phyloP scores from a whole-genome alignment of 129 eudicot species.

The Pseudognaphalium luteoalbum region DNA sequence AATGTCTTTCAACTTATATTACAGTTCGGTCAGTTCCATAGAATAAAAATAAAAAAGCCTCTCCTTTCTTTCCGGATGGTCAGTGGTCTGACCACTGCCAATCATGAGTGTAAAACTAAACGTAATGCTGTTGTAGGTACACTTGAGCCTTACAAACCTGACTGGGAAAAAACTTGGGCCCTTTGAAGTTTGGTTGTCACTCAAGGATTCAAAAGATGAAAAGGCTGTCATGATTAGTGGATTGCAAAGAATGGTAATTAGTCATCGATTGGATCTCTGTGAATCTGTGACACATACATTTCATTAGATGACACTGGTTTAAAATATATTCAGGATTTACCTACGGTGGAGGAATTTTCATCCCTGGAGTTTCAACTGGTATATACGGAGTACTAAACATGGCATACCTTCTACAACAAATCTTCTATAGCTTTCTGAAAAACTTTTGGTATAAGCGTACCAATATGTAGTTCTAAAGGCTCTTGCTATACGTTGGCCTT shows the following conservation, averaged over 20 bases:
- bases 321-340: conserved; percentile 53
- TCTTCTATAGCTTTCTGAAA: not conserved
- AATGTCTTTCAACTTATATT: not conserved
- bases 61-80: too few relatives aligned
- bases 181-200: conserved; percentile 72
- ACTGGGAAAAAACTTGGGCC: conserved; percentile 80
- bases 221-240: conserved; percentile 87
- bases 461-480: not conserved
- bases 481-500: not conserved
- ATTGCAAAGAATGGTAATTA: conserved; percentile 68
- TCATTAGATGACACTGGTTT: not conserved
- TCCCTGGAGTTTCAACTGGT: conserved; percentile 81
- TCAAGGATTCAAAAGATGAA: conserved; percentile 65
- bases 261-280: not conserved
- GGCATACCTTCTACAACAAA: not conserved
- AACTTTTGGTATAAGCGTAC: not conserved
- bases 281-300: not conserved
- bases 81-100: too few relatives aligned
- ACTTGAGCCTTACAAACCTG: conserved; percentile 68
- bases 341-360: conserved; percentile 58
- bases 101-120: too few relatives aligned
- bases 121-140: conserved; percentile 49
- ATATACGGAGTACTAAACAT: conserved; percentile 9
- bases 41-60: too few relatives aligned
- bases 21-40: too few relatives aligned